Base-by-base conservation (phyloP, 73 alveolate species). In the Stentor roeselii region DNA sequence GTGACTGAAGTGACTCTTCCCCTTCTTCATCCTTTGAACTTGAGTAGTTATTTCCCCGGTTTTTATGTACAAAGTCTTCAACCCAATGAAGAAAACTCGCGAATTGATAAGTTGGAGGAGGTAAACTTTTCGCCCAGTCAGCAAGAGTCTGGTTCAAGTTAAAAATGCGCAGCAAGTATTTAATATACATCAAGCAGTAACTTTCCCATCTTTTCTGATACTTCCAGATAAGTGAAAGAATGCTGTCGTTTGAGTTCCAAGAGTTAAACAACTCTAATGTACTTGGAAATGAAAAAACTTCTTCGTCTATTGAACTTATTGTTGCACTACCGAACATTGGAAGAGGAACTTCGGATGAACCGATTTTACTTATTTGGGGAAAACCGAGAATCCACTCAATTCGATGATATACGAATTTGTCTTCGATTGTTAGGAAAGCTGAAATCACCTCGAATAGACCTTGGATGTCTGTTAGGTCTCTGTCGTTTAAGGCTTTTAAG, bases 341-440 rank as follows among this genome's bases (percentile, higher is more conserved):
- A 39, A 27, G n/a, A 15, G 21, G 32, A 14, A 27, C 14, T 1
- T 76, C 74, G 6, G 84, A 15, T 37, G 36, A 0, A 37, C 21
- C n/a, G 39, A 76, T 34, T 27, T 41, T 76, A 15, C 11, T 21
- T 15, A 41, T 14, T 1, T 15, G n/a, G 30, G 84, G 84, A 86
- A 82, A 82, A 3, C 96, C 96, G 27, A 91, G 76, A 38, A 91
- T 80, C 93, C 94, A 89, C 58, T 91, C 96, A 3, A 90, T 60
- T 59, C 93, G 80, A 11, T 42, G 84, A 59, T 60, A 60, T 59
- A 75, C 38, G 58, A 75, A 78, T 37, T 36, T 60, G 75, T 91
- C 96, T 4, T 91, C 84, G 15, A 89, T 39, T 60, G 59, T 78
- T 74, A 91, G 76, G 88, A 87, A 88, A 21, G 88, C 90, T 60